Evolutionary conservation across 805 yeast genomes (phyloP).

Genomic region (Lachancea sp.): DNA sequence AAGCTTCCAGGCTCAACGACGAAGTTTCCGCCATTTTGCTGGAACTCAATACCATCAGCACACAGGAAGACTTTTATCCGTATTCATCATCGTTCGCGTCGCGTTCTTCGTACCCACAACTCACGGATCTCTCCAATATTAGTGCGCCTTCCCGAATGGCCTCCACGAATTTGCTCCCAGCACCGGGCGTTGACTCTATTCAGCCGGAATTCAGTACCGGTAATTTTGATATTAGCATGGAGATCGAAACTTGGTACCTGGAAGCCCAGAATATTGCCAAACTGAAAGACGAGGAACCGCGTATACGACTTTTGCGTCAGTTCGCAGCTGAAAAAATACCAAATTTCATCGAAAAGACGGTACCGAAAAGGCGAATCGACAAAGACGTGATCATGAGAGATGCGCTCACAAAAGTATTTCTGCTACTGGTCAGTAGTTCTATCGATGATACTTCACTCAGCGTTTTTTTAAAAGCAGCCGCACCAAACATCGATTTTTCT

Average conservation of each 20-base stretch:
- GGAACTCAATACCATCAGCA: slow-evolving; percentile 25
- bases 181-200: background rate
- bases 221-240: slow-evolving; percentile 18
- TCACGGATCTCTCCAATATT: background rate
- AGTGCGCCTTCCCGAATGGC: background rate
- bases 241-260: slow-evolving; percentile 31
- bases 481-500: slow-evolving; percentile 47
- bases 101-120: background rate
- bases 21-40: slow-evolving; percentile 32
- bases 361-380: slow-evolving; percentile 16
- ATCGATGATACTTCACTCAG: slow-evolving; percentile 53
- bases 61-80: slow-evolving; percentile 10
- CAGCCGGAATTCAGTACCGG: slow-evolving; percentile 2
- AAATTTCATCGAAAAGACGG: slow-evolving; percentile 12
- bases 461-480: slow-evolving; percentile 36
- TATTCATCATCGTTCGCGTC: background rate
- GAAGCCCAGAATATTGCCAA: slow-evolving; percentile 30
- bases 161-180: background rate
- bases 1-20: slow-evolving; percentile 79
- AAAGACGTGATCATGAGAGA: slow-evolving; percentile 18
- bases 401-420: slow-evolving; percentile 60
- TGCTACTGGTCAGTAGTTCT: slow-evolving; percentile 52
- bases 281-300: slow-evolving; percentile 27
- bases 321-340: slow-evolving; percentile 25
- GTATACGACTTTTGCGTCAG: slow-evolving; percentile 16